Base-by-base conservation (phyloP, 176 grass and related monocot species). In the Aegilops speltoides region DNA sequence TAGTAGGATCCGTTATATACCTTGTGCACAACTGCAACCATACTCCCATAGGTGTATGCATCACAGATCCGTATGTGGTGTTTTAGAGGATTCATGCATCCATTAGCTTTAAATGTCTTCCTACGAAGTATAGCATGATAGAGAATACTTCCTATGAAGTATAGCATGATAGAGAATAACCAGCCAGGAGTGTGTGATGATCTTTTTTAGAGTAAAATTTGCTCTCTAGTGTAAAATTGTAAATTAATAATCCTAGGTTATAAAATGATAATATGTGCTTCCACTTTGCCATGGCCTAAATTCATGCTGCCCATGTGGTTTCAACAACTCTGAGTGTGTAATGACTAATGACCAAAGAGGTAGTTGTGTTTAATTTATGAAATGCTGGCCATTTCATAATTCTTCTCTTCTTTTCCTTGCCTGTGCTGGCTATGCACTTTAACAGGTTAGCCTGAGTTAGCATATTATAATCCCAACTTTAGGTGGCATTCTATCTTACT, bases 131-230 rank as follows among this genome's bases (percentile, higher is more conserved):
- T 64, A 59, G 0, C 48, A 68, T 70, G 72, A 22, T 43, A 81
- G 85, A 32, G 16, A 37, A 83, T 72, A 79, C 2, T 76, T 85
- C 20, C 9, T 85, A 45, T 24, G 67, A 32, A 25, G 41, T 38
- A 56, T 62, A 65, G 1, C 46, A 69, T 71, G 73, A n/a, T 45
- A 82, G 85, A 33, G 17, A 40, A 84, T 73, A 79, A 40, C 31
- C 25, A 33, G 32, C 14, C 2, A 4, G 45, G 68, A 23, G 73
- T 60, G 28, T 8, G 7, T 45, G 59, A 62, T 50, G 32, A 61
- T 48, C 24, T 34, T 15, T 20, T 76, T 7, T 41, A 59, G 5
- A 22, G 14, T 76, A 62, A 36, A 89, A 17, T 57, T 68, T 36
- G 34, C 34, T 15, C 33, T 77, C 13, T 43, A 46, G 5, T 26